phyloP scores from a whole-genome alignment of 768 basidiomycete genomes.

The Multifurca ochricompacta region DNA sequence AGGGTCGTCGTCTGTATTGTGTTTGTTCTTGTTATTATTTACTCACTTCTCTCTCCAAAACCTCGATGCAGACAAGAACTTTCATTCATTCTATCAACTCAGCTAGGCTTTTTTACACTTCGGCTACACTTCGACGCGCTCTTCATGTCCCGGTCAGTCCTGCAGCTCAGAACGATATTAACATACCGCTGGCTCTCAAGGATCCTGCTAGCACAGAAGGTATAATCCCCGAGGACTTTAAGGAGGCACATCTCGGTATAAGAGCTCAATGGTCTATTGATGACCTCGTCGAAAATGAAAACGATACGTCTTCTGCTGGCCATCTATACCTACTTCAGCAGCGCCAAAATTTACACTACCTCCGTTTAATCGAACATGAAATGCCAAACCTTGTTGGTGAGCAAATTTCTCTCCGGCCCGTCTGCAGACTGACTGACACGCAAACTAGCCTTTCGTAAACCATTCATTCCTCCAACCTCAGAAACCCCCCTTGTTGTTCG shows the following conservation, averaged over 20 bases:
- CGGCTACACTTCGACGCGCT: slow-evolving; percentile 17
- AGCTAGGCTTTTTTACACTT: slow-evolving; percentile 25
- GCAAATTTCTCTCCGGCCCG: slow-evolving; percentile 15
- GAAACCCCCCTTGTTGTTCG: slow-evolving; percentile 60
- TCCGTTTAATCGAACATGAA: slow-evolving; percentile 84
- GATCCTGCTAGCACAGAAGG: slow-evolving; percentile 21
- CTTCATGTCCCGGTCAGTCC: slow-evolving; percentile 7
- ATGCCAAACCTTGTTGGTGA: slow-evolving; percentile 79
- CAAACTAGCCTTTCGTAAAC: slow-evolving; percentile 66
- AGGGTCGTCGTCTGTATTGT: too few relatives aligned
- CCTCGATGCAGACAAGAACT: background rate
- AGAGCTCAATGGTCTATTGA: slow-evolving; percentile 13
- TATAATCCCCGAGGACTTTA: slow-evolving; percentile 16
- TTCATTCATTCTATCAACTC: slow-evolving; percentile 3
- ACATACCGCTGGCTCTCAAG: slow-evolving; percentile 6
- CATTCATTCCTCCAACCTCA: slow-evolving; percentile 60
- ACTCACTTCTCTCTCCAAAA: background rate
- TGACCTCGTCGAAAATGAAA: slow-evolving; percentile 36
- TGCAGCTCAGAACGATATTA: background rate
- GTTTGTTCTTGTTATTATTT: slow-evolving; percentile 16
- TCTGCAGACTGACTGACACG: slow-evolving; percentile 2
- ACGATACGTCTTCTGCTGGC: slow-evolving; percentile 63
- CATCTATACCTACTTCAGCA: slow-evolving; percentile 71
- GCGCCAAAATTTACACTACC: slow-evolving; percentile 63
- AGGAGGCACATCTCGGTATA: background rate